phyloP scores from a whole-genome alignment of 768 basidiomycete species.

The Suillus cothurnatus region DNA sequence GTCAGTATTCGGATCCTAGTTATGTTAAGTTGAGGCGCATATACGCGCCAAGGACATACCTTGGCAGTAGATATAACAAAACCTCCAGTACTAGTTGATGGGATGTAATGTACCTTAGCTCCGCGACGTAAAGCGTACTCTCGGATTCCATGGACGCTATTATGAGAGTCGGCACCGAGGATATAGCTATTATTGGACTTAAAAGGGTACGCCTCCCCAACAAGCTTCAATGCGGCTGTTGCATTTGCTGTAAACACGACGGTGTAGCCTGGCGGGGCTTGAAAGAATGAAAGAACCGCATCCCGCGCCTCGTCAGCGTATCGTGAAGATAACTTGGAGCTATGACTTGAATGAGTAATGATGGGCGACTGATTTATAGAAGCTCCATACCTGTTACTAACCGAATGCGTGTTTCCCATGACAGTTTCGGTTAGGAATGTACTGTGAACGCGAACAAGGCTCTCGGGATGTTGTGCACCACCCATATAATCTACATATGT shows the following conservation, averaged over 20 bases:
- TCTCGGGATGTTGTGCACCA: constrained; percentile 78
- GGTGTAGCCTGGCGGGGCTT: constrained; percentile 73
- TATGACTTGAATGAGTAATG: constrained; percentile 27
- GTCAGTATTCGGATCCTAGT: constrained; percentile 1
- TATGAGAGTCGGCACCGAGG: constrained; percentile 79
- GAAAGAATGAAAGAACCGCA: constrained; percentile 76
- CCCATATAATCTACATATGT: constrained; percentile 90
- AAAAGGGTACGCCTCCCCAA: constrained; percentile 83
- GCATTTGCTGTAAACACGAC: constrained; percentile 85
- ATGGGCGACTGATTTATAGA: not conserved
- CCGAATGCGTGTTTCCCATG: constrained; percentile 84
- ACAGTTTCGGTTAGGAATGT: constrained; percentile 67
- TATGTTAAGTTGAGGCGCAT: constrained; percentile 17
- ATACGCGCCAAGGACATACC: constrained; percentile 42
- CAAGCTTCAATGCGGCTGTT: constrained; percentile 75
- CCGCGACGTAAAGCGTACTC: constrained; percentile 63
- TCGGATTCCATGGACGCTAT: constrained; percentile 82
- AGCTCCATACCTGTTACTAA: constrained; percentile 67
- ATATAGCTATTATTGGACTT: constrained; percentile 57
- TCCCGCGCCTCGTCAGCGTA: constrained; percentile 70
- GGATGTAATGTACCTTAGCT: constrained; percentile 63
- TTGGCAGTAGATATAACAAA: constrained; percentile 59
- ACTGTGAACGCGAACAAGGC: constrained; percentile 69
- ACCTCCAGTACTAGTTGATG: constrained; percentile 64
- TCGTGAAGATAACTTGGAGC: constrained; percentile 69